A percentile compares a stretch with the other conserved stretches of the same genome.
Evolutionary conservation across 768 basidiomycete genomes (phyloP).

Genomic region (Pleurotus tuoliensis): DNA sequence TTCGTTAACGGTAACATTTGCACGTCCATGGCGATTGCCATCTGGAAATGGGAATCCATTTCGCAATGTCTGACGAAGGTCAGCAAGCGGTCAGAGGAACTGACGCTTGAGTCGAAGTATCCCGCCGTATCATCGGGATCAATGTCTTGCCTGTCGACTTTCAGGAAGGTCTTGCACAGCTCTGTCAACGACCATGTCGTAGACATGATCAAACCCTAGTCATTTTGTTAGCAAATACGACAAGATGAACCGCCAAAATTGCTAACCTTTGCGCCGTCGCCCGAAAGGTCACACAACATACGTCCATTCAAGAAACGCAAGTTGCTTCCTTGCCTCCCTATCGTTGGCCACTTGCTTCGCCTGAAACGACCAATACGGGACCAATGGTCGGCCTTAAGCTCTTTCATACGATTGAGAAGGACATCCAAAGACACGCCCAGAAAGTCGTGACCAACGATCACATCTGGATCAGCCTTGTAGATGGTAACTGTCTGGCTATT

Average conservation of each 20-base stretch:
- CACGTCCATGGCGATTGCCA: constrained; percentile 93
- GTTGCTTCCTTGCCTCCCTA: constrained; percentile 82
- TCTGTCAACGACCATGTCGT: constrained; percentile 98
- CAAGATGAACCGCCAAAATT: neutral
- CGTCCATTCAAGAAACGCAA: constrained; percentile 80
- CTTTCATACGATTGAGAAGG: constrained; percentile 84
- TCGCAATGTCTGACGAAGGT: constrained; percentile 93
- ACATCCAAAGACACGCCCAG: constrained; percentile 87
- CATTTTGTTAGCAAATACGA: neutral
- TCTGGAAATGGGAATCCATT: constrained; percentile 93
- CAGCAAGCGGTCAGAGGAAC: constrained; percentile 71
- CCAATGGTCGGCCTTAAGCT: constrained; percentile 91
- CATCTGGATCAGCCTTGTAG: constrained; percentile 87
- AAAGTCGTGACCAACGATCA: constrained; percentile 94
- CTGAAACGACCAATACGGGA: constrained; percentile 90
- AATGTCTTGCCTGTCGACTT: constrained; percentile 85
- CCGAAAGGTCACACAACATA: constrained; percentile 87
- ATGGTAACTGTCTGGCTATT: constrained; percentile 49
- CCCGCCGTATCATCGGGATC: constrained; percentile 92
- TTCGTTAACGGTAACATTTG: constrained; percentile 90
- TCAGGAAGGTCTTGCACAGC: constrained; percentile 91
- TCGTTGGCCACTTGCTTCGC: constrained; percentile 74
- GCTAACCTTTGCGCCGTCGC: constrained; percentile 87
- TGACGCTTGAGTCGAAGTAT: constrained; percentile 83
- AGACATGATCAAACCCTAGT: constrained; percentile 90